A percentile compares a stretch with the other conserved stretches of the same genome.
phyloP scores from a whole-genome alignment of 1,284 basidiomycete species.

The Clitocybe nebularis region DNA sequence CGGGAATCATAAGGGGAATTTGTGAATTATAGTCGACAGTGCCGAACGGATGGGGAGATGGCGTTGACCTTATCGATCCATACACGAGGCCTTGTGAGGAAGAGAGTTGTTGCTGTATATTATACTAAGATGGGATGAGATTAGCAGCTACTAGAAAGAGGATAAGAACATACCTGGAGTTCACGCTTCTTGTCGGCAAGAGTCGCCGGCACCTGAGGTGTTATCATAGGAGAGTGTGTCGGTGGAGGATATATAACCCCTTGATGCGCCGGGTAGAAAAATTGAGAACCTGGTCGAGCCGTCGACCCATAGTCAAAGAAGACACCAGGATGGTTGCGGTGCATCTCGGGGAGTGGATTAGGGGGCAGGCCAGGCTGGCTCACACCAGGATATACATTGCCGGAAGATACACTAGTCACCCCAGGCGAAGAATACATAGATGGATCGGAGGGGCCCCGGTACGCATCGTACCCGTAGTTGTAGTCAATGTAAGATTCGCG shows the following conservation, averaged over 20 bases:
- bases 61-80: slow-evolving; percentile 35
- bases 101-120: slow-evolving; percentile 46
- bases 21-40: slow-evolving; percentile 50
- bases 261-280: slow-evolving; percentile 57
- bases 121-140: slow-evolving; percentile 33
- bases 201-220: slow-evolving; percentile 40
- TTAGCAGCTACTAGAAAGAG: too few species aligned
- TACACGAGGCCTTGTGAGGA: slow-evolving; percentile 39
- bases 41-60: slow-evolving; percentile 39
- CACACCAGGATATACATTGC: slow-evolving; percentile 45
- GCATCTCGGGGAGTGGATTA: slow-evolving; percentile 38
- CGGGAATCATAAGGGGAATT: slow-evolving; percentile 43
- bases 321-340: slow-evolving; percentile 46
- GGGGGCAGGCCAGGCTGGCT: slow-evolving; percentile 43
- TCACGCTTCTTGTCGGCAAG: slow-evolving; percentile 57
- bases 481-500: slow-evolving; percentile 48
- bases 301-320: slow-evolving; percentile 59
- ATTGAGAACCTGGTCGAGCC: slow-evolving; percentile 50
- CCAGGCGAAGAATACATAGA: slow-evolving; percentile 41
- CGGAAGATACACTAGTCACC: slow-evolving; percentile 28
- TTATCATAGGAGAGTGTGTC: slow-evolving; percentile 50
- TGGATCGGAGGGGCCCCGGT: slow-evolving; percentile 41
- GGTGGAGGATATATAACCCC: slow-evolving; percentile 56
- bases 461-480: slow-evolving; percentile 48
- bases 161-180: slow-evolving; percentile 45